These are phyloP conservation scores for Tulasnella sp. DNA, from an alignment of 768 basidiomycete genomes.

Conservation along the genomic window DNA sequence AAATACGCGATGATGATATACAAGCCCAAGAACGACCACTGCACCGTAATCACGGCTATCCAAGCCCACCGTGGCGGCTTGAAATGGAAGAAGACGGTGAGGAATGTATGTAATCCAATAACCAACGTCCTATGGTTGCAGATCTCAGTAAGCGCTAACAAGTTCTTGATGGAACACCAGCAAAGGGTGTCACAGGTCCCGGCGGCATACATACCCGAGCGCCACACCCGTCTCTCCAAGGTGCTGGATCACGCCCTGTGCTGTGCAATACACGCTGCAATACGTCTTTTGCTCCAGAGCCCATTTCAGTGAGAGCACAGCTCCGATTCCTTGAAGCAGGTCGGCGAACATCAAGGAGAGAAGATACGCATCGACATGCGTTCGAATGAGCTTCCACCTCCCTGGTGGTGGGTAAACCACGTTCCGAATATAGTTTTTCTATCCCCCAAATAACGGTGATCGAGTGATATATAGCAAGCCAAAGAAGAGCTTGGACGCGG, in stretches of 20 bases:
- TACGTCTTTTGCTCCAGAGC: conserved; percentile 22
- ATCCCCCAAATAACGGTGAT: too few species aligned
- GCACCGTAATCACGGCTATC: conserved; percentile 25
- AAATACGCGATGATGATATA: conserved; percentile 5
- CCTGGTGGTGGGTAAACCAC: conserved; percentile 26
- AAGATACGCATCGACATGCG: conserved; percentile 32
- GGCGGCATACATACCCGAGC: conserved; percentile 19
- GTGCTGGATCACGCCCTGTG: conserved; percentile 30
- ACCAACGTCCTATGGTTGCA: conserved; percentile 19
- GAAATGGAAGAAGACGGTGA: conserved; percentile 25
- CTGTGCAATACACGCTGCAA: conserved; percentile 29
- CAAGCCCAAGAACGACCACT: conserved; percentile 33
- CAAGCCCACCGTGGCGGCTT: conserved; percentile 27
- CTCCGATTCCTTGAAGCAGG: conserved; percentile 26
- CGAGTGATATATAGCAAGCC: not conserved
- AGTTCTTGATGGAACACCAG: not conserved
- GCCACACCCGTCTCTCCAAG: conserved; percentile 29
- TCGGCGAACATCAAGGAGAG: conserved; percentile 23
- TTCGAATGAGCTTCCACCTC: conserved; percentile 29
- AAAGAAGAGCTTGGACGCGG: not conserved
- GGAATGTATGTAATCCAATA: conserved; percentile 34
- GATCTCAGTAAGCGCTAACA: not conserved
- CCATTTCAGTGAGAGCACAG: conserved; percentile 20
- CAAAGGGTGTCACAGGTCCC: not conserved
- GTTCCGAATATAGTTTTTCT: conserved; percentile 32